These are phyloP conservation scores for Phytophthora uliginosa DNA, from an alignment of 352 stramenopile genomes.

Conservation along the genomic window DNA sequence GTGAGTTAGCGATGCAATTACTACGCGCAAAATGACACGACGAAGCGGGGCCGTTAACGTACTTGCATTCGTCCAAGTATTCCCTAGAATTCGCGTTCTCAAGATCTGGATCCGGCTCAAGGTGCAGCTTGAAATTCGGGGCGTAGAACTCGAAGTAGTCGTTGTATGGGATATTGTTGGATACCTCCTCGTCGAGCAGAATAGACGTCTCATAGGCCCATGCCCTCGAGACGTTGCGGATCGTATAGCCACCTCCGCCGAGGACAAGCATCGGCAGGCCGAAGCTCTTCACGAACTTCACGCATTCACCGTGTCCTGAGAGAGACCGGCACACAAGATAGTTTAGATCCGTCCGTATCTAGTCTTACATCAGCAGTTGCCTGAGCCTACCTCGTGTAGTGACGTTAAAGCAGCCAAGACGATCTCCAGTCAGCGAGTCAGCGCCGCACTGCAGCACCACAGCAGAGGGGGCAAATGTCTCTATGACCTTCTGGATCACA, in stretches of 20 bases:
- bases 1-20: neutral
- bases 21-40: neutral
- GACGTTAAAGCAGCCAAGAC: slow-evolving; percentile 99
- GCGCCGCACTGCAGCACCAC: slow-evolving; percentile 99
- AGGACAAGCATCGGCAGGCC: slow-evolving; percentile 86
- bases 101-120: slow-evolving; percentile 80
- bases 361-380: neutral
- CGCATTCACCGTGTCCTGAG: slow-evolving; percentile 81
- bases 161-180: slow-evolving; percentile 88
- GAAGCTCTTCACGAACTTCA: slow-evolving; percentile 91
- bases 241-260: slow-evolving; percentile 88
- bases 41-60: slow-evolving; percentile 18
- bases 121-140: slow-evolving; percentile 87
- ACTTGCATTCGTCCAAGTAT: slow-evolving; percentile 91
- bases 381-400: slow-evolving; percentile 74
- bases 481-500: slow-evolving; percentile 95
- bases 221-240: slow-evolving; percentile 91
- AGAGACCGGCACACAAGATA: neutral
- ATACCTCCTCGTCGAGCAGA: slow-evolving; percentile 85
- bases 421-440: slow-evolving; percentile 97
- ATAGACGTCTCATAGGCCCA: slow-evolving; percentile 99
- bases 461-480: slow-evolving; percentile 90
- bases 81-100: slow-evolving; percentile 89
- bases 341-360: neutral
- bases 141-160: slow-evolving; percentile 91